phyloP scores from a whole-genome alignment of 768 basidiomycete genomes.

The Rhodotorula toruloides region DNA sequence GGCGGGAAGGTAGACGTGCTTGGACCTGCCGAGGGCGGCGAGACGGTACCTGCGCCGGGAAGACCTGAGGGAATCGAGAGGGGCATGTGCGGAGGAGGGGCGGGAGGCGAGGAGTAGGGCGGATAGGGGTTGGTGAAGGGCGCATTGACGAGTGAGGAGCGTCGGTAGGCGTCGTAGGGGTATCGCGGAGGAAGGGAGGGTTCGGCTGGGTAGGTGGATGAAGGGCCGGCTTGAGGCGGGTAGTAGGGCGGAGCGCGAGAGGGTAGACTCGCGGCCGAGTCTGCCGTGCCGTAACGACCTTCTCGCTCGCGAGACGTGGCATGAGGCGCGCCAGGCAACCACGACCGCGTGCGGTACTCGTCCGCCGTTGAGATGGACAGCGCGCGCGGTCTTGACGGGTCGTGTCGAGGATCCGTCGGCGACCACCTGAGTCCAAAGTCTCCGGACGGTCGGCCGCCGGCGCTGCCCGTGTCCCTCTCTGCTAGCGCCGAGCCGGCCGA shows the following conservation, averaged over 20 bases:
- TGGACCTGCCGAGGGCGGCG: too few species aligned
- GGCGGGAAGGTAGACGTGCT: too few species aligned
- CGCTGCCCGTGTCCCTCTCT: too few species aligned
- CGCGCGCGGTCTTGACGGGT: constrained; percentile 3
- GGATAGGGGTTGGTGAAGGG: background rate
- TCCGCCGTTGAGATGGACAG: constrained; percentile 24
- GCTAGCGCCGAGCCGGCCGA: background rate
- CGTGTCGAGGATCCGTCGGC: background rate
- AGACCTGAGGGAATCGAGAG: too few species aligned
- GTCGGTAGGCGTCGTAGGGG: background rate
- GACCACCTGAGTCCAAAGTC: too few species aligned
- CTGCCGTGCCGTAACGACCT: too few species aligned
- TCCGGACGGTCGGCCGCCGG: too few species aligned
- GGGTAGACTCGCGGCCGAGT: too few species aligned
- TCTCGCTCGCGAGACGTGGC: too few species aligned
- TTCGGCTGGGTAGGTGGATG: background rate
- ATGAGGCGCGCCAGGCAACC: background rate
- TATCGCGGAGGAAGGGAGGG: background rate
- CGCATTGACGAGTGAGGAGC: background rate
- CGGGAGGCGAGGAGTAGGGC: background rate
- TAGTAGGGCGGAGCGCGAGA: background rate
- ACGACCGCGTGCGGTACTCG: constrained; percentile 12
- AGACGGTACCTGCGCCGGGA: too few species aligned
- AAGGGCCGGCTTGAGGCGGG: background rate
- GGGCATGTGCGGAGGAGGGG: too few species aligned